A percentile compares a stretch with the other conserved stretches of the same genome.
Evolutionary conservation across 139 green algal species (phyloP).

Genomic region (Dunaliella primolecta): DNA sequence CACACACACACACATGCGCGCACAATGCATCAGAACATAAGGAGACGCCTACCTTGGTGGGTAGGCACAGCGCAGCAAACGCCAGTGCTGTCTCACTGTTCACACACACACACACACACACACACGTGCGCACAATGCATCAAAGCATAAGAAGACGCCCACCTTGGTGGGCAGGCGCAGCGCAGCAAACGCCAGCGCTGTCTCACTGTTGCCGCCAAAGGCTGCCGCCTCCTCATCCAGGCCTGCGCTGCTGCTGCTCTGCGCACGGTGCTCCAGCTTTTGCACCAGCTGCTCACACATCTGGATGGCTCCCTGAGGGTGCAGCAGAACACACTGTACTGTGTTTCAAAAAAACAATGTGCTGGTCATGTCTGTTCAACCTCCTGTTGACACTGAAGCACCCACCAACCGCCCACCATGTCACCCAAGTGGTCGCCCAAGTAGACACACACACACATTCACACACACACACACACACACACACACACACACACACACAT

Average conservation of each 20-base stretch:
- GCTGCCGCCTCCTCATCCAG: background rate
- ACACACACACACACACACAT: background rate
- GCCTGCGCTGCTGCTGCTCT: background rate
- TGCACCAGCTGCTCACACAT: background rate
- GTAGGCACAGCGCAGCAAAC: background rate
- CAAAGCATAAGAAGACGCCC: background rate
- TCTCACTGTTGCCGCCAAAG: background rate
- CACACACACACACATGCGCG: too few species aligned
- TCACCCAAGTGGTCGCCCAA: too few species aligned
- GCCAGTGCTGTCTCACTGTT: background rate
- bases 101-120: too few species aligned
- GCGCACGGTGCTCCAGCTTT: background rate
- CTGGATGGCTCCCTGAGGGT: background rate
- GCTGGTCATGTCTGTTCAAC: too few species aligned
- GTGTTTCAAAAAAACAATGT: too few species aligned
- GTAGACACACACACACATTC: background rate
- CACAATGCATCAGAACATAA: too few species aligned
- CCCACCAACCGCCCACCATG: too few species aligned
- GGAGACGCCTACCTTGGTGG: background rate
- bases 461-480: background rate
- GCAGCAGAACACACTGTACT: background rate
- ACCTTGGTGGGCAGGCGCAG: background rate
- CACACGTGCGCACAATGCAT: too few species aligned
- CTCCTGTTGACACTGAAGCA: too few species aligned
- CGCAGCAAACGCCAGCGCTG: background rate